Evolutionary conservation across 2,329 filamentous ascomycete genomes (phyloP), one percentile per base, ranked within the genome.

Genomic region (Alternaria rosae): DNA sequence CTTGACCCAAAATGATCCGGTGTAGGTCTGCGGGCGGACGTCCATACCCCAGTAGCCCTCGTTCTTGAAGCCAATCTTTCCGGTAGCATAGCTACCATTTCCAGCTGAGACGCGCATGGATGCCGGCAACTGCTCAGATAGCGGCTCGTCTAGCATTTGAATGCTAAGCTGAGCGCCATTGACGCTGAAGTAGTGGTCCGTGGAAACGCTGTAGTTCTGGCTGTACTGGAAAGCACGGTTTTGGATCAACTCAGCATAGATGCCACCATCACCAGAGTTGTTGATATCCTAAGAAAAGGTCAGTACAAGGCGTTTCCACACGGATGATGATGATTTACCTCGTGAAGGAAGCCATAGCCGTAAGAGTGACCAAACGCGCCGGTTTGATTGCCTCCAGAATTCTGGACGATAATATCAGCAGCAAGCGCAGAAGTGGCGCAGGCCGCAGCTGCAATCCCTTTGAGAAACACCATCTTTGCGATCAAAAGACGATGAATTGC

Each of bases 181-280:
- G 60, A 81, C 68, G 1, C 78, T 69, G 9, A 68, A 72, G 59
- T 72, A 76, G 59, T 73, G 70, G 12, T 64, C 67, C n/a, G 70
- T 72, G 5, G 72, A 74, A 11, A 71, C 72, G 12, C 65, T 67
- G 48, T 56, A 74, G 17, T 54, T 52, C 57, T 45, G 65, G 62
- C 70, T 74, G 62, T 81, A 83, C 76, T 92, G 90, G 71, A 92
- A 92, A 11, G 89, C 90, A 51, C 89, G 85, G 77, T 92, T 92
- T 54, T 85, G 85, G 59, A 92, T 86, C 58, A 92, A 77, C 72
- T 92, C 89, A 51, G 88, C 90, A 73, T 92, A 92, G 64, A 92
- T 86, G 6, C 90, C 90, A 21, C 90, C 90, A 71, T 92, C 90
- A 3, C 90, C 89, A 2, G 87, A 89, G 75, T 91, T 87, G 76